Conservation (phyloP, 352 stramenopile species). For the Phytophthora lateralis region DNA sequence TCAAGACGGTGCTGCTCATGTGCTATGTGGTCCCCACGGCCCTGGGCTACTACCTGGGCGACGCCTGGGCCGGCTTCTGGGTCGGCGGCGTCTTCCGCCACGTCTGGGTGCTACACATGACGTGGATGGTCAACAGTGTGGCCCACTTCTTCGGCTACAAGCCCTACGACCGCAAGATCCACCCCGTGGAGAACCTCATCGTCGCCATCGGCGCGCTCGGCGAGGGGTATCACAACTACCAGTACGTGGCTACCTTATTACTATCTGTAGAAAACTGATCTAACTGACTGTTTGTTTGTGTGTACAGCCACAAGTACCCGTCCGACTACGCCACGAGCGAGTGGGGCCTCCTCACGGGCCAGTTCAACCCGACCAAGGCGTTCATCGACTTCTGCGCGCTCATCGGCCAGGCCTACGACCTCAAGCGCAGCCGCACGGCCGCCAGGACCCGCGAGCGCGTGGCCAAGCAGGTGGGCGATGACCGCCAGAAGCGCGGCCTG, state of each 20-base stretch:
- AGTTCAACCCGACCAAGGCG: conserved; percentile 99
- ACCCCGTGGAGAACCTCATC: conserved; percentile 96
- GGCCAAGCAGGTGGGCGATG: conserved; percentile 65
- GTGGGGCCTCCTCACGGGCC: conserved; percentile 93
- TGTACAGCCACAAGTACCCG: conserved; percentile 96
- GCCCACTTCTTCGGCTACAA: conserved; percentile 99
- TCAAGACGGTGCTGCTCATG: conserved; percentile 91
- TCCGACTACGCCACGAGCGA: conserved; percentile 98
- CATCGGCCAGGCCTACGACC: conserved; percentile 94
- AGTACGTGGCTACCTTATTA: conserved; percentile 52
- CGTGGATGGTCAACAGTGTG: conserved; percentile 98
- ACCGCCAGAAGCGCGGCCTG: conserved; percentile 58
- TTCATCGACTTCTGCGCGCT: conserved; percentile 95
- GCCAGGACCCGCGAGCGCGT: conserved; percentile 69
- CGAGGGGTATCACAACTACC: conserved; percentile 99
- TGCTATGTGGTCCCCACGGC: conserved; percentile 96
- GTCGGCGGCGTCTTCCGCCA: conserved; percentile 96
- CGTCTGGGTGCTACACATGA: conserved; percentile 97
- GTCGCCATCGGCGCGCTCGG: conserved; percentile 96
- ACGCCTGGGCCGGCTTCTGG: conserved; percentile 96
- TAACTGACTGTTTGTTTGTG: conserved; percentile 20
- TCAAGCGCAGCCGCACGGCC: conserved; percentile 94
- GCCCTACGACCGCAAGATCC: conserved; percentile 96
- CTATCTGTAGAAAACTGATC: neutral
- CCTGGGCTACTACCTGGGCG: conserved; percentile 90